Evolutionary conservation across 2,329 filamentous ascomycete species (phyloP).

Genomic region (Microcyclosporella mali): DNA sequence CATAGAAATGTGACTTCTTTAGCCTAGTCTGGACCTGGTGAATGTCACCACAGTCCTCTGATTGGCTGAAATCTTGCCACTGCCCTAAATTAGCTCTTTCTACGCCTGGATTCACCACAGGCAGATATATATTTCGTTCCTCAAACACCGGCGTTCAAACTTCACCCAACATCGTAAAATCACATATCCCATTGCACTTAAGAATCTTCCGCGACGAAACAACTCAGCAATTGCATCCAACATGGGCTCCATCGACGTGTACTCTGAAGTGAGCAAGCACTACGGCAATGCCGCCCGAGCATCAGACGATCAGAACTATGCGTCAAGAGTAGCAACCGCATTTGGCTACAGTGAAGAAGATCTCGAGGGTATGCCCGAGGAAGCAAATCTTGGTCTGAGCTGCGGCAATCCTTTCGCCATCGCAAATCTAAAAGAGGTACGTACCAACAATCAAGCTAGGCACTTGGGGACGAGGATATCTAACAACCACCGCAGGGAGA

Average conservation of each 20-base stretch:
- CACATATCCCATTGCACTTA: too few relatives aligned
- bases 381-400: slow-evolving; percentile 8
- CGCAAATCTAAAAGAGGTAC: slow-evolving; percentile 3
- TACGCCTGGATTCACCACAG: too few relatives aligned
- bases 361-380: slow-evolving; percentile 6
- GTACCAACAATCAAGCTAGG: background rate
- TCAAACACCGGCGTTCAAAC: too few relatives aligned
- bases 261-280: slow-evolving; percentile 3
- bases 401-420: slow-evolving; percentile 9
- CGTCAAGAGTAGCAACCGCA: slow-evolving; percentile 2
- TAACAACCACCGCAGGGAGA: slow-evolving; percentile 1
- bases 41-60: too few relatives aligned
- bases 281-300: slow-evolving; percentile 5
- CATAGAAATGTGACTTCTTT: too few relatives aligned
- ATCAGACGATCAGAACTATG: slow-evolving; percentile 4
- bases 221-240: too few relatives aligned
- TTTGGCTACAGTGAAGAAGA: slow-evolving; percentile 7
- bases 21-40: too few relatives aligned
- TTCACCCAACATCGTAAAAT: too few relatives aligned
- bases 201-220: too few relatives aligned
- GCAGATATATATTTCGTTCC: too few relatives aligned
- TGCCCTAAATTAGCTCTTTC: too few relatives aligned
- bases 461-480: background rate
- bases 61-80: too few relatives aligned
- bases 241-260: slow-evolving; percentile 1